These are phyloP conservation scores for Nemania sp. DNA, from an alignment of 2,329 filamentous ascomycete species.

Conservation along the genomic window DNA sequence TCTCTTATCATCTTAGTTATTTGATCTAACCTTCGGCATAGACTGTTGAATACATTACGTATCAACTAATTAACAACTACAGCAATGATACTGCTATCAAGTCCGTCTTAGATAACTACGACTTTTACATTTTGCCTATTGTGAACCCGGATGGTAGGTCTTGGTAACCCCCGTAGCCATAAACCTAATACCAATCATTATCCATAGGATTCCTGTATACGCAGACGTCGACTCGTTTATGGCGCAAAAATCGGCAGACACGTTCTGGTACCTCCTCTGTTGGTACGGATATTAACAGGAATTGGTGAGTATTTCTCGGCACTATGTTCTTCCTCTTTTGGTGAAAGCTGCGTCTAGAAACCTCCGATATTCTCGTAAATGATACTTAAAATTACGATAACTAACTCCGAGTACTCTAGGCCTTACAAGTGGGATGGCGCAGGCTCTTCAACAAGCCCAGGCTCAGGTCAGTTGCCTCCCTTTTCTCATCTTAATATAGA, in stretches of 20 bases:
- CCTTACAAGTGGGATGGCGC: slow-evolving; percentile 59
- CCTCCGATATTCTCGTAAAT: too few relatives aligned
- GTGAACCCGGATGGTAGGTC: slow-evolving; percentile 65
- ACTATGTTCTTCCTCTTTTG: too few relatives aligned
- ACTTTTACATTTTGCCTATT: slow-evolving; percentile 69
- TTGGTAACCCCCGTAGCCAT: neutral
- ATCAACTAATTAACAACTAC: slow-evolving; percentile 61
- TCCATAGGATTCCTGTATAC: slow-evolving; percentile 63
- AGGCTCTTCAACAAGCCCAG: slow-evolving; percentile 60
- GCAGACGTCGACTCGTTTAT: slow-evolving; percentile 62
- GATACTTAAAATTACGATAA: neutral
- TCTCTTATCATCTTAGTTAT: too few relatives aligned
- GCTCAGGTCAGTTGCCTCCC: slow-evolving; percentile 49
- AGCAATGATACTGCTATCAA: slow-evolving; percentile 55
- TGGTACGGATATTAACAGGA: slow-evolving; percentile 63
- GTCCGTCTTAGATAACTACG: slow-evolving; percentile 65
- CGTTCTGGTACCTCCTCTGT: slow-evolving; percentile 56
- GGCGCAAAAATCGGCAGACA: slow-evolving; percentile 65
- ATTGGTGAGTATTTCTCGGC: slow-evolving; percentile 53
- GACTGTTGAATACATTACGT: slow-evolving; percentile 62
- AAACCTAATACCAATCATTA: slow-evolving; percentile 25
- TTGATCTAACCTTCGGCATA: slow-evolving; percentile 35
- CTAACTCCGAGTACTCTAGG: slow-evolving; percentile 38
- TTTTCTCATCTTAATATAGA: neutral
- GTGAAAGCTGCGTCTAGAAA: too few relatives aligned